Evolutionary conservation across 2,329 filamentous ascomycete genomes (phyloP), one percentile per base, ranked within the genome.

Genomic region (Fusarium tanahbumbuense): DNA sequence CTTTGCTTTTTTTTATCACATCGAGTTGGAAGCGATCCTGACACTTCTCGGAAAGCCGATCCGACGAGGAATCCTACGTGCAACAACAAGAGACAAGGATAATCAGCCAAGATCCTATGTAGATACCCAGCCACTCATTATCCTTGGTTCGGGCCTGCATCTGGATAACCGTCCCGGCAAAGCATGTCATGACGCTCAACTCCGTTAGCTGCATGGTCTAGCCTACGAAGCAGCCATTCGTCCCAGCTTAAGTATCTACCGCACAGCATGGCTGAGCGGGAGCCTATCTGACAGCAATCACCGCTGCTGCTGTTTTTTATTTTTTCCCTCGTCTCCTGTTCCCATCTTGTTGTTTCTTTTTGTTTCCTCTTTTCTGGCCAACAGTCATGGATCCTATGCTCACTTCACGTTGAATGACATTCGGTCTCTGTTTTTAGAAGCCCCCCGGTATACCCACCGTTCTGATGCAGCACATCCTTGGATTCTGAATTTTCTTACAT

Each of bases 311-410:
- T 46, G 15, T n/a, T 11, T 46, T 60, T 22, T 46, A 6, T 30
- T 30, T 30, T 30, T 30, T 30, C 56, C 45, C 53, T 46, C 25
- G 20, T 25, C 30, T 55, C 40, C 52, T 41, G 42, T 34, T 47
- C 47, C 25, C 49, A 60, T 56, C 56, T 56, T 49, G 45, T 44
- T 52, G 47, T 47, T 40, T 49, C 47, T 44, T 52, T 50, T 47
- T 40, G 60, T 48, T 22, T 56, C 30, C 28, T 28, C 42, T 48
- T 37, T 48, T 20, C 28, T 25, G 42, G 8, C 20, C 67, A 69
- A 64, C 63, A 59, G 56, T 62, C 46, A 66, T 59, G 75, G 64
- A 75, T 75, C 70, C 64, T 75, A 47, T 60, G 74, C 74, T 71
- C 60, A 72, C 64, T 59, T 41, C 45, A 64, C 58, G 20, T 57